These are phyloP conservation scores for Curvularia eragrostidis DNA, from an alignment of 2,329 filamentous ascomycete species.

Conservation along the genomic window DNA sequence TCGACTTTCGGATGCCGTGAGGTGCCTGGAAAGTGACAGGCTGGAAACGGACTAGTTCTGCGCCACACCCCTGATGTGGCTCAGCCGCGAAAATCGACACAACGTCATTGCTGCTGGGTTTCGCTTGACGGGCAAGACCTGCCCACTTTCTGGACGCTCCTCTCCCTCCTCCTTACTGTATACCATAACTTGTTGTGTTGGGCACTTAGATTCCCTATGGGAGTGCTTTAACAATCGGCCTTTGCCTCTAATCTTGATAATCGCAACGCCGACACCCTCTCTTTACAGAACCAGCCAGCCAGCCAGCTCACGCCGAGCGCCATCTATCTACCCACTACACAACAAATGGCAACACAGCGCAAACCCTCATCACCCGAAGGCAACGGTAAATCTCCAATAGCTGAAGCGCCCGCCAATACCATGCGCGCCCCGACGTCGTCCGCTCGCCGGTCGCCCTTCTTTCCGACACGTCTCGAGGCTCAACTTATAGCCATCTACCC, in stretches of 20 bases:
- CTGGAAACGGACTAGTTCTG: slow-evolving; percentile 24
- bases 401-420: slow-evolving; percentile 34
- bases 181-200: not conserved
- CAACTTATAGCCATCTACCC: slow-evolving; percentile 76
- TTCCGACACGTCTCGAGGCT: slow-evolving; percentile 73
- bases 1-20: not conserved
- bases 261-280: not conserved
- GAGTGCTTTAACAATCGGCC: not conserved
- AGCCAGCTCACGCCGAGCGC: slow-evolving; percentile 5
- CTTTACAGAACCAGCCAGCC: not conserved
- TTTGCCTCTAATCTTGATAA: not conserved
- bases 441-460: slow-evolving; percentile 61
- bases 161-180: not conserved
- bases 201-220: not conserved
- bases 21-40: slow-evolving; percentile 4
- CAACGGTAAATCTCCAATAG: slow-evolving; percentile 28
- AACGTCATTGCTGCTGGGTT: slow-evolving; percentile 33
- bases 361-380: slow-evolving; percentile 31
- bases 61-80: slow-evolving; percentile 28
- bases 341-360: slow-evolving; percentile 43
- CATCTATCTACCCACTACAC: not conserved
- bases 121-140: slow-evolving; percentile 7
- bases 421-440: slow-evolving; percentile 33
- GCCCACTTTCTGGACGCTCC: slow-evolving; percentile 6
- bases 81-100: slow-evolving; percentile 12